Percentiles rank a stretch among this genome's conserved stretches.
Evolutionary conservation across 2,329 filamentous ascomycete genomes (phyloP).

Genomic region (Sclerotinia trifoliorum): DNA sequence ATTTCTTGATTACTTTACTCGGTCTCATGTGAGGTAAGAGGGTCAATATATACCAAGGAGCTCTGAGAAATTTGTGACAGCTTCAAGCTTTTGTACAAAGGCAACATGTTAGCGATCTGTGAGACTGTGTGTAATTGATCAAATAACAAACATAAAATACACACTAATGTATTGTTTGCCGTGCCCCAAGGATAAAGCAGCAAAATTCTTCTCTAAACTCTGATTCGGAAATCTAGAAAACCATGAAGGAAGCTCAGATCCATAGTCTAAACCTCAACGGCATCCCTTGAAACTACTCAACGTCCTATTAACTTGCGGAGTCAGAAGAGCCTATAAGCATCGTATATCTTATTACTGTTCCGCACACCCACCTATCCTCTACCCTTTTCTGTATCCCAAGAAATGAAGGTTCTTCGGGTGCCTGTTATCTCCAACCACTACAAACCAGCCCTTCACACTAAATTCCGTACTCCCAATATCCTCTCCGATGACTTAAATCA

Average conservation of each 20-base stretch:
- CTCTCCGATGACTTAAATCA: neutral
- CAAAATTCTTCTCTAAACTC: no score
- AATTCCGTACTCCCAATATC: conserved; percentile 19
- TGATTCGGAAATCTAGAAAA: no score
- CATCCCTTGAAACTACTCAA: no score
- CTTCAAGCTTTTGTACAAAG: neutral
- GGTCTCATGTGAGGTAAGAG: neutral
- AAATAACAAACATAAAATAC: no score
- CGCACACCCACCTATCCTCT: neutral
- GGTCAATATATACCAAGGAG: neutral
- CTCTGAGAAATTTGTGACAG: neutral
- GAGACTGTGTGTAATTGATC: neutral
- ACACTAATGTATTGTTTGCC: no score
- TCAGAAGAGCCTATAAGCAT: no score
- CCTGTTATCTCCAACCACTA: neutral
- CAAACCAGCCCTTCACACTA: neutral
- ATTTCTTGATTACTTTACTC: neutral
- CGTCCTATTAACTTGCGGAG: no score
- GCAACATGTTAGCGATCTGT: neutral
- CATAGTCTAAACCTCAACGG: no score
- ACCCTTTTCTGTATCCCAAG: neutral
- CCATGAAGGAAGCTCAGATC: no score
- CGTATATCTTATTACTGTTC: neutral
- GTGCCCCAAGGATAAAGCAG: no score
- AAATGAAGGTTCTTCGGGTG: neutral